Conservation (phyloP, 2,329 filamentous ascomycete genomes). For the Fusarium sp. region DNA sequence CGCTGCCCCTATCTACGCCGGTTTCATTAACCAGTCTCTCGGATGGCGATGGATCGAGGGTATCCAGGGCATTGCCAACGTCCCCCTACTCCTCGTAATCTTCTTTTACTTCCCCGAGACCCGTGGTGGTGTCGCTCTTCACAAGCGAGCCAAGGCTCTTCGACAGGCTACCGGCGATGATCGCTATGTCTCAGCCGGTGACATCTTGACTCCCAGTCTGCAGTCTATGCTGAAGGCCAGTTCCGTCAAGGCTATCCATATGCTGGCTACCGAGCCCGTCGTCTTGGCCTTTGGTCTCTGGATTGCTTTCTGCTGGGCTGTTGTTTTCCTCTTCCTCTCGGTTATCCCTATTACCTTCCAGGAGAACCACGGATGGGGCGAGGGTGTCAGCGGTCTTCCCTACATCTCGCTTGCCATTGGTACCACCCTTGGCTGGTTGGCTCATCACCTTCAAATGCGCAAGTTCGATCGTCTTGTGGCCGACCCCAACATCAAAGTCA, state of each 20-base stretch:
- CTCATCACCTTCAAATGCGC: constrained; percentile 42
- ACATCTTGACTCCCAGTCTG: constrained; percentile 41
- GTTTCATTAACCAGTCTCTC: constrained; percentile 40
- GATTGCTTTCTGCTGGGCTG: constrained; percentile 46
- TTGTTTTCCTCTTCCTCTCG: constrained; percentile 44
- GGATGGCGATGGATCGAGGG: constrained; percentile 46
- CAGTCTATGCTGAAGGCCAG: constrained; percentile 43
- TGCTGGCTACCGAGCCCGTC: constrained; percentile 44
- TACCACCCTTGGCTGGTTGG: constrained; percentile 40
- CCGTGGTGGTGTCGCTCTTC: constrained; percentile 40
- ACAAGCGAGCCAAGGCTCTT: constrained; percentile 41
- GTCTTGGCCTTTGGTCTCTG: constrained; percentile 45
- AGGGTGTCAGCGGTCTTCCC: constrained; percentile 38
- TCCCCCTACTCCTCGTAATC: constrained; percentile 36
- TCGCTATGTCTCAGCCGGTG: constrained; percentile 40
- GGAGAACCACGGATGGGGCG: constrained; percentile 39
- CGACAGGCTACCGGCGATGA: constrained; percentile 43
- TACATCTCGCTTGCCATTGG: constrained; percentile 42
- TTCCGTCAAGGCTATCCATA: constrained; percentile 44
- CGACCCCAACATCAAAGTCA: constrained; percentile 40
- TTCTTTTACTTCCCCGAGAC: constrained; percentile 43
- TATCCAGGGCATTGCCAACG: constrained; percentile 41
- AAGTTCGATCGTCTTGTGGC: constrained; percentile 40
- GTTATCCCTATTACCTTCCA: constrained; percentile 43
- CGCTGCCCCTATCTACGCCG: constrained; percentile 40